phyloP scores from a whole-genome alignment of 192 early-diverging fungal species.

The Backusella tuberculispora region DNA sequence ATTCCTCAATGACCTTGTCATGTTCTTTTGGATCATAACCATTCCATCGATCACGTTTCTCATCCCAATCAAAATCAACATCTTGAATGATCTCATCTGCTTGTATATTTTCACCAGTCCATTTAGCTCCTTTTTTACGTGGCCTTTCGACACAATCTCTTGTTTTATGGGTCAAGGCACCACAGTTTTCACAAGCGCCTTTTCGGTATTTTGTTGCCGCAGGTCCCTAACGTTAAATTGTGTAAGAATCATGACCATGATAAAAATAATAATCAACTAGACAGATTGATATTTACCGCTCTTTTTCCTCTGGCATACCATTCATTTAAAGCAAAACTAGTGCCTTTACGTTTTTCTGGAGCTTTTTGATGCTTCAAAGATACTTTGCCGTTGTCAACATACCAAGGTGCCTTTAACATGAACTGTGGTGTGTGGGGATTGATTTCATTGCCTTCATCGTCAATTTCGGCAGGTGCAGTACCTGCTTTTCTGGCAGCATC shows the following conservation, averaged over 20 bases:
- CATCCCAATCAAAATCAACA: conserved; percentile 86
- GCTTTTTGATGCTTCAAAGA: conserved; percentile 90
- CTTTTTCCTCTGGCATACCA: conserved; percentile 84
- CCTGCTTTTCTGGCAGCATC: conserved; percentile 97
- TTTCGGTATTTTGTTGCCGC: conserved; percentile 92
- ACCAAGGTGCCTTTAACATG: conserved; percentile 96
- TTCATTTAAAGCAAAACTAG: conserved; percentile 34
- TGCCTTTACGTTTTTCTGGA: conserved; percentile 38
- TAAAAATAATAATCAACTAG: background rate
- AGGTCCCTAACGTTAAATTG: conserved; percentile 50
- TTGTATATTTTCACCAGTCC: conserved; percentile 78
- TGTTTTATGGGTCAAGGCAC: conserved; percentile 93
- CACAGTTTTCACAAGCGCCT: conserved; percentile 98
- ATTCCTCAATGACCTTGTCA: conserved; percentile 80
- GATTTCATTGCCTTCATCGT: conserved; percentile 91
- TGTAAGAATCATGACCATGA: background rate
- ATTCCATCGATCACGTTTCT: conserved; percentile 98
- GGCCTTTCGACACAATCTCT: conserved; percentile 94
- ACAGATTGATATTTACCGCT: conserved; percentile 50
- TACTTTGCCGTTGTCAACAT: conserved; percentile 77
- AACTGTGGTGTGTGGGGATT: conserved; percentile 99
- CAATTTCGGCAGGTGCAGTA: conserved; percentile 82
- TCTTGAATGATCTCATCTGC: conserved; percentile 86
- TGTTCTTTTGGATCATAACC: conserved; percentile 94
- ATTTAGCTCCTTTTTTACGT: conserved; percentile 86